These are phyloP conservation scores for Thalassiosira allenii DNA, from an alignment of 352 stramenopile species.

Conservation along the genomic window DNA sequence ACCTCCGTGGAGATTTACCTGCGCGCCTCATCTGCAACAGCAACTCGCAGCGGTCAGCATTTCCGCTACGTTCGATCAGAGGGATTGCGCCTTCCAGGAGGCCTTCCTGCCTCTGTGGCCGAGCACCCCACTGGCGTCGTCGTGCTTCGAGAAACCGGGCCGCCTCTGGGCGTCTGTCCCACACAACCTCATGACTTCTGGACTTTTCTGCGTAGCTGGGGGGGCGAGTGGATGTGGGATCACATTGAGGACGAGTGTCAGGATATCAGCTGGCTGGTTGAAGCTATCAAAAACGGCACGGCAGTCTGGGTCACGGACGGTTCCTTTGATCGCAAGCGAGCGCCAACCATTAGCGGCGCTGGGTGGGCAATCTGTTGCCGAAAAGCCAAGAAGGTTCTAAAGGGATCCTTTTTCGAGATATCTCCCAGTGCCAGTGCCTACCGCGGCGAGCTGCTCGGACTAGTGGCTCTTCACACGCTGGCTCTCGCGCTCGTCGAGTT, in stretches of 20 bases:
- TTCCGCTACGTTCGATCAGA: not conserved
- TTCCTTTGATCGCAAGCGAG: conserved; percentile 15
- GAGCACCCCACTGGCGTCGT: not conserved
- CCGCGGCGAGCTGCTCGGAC: conserved; percentile 17
- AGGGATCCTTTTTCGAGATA: conserved; percentile 13
- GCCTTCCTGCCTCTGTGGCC: not conserved
- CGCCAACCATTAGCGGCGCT: not conserved
- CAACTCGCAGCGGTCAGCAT: not conserved
- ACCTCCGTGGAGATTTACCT: not conserved
- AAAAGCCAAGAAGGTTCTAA: not conserved
- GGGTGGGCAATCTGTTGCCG: conserved; percentile 15
- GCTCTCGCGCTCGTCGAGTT: not conserved
- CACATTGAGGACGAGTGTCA: not conserved
- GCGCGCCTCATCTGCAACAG: not conserved
- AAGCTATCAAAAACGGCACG: conserved; percentile 1
- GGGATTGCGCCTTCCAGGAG: not conserved
- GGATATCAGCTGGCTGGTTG: not conserved
- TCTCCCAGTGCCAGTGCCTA: conserved; percentile 5
- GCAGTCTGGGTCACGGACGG: conserved; percentile 19
- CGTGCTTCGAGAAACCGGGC: not conserved
- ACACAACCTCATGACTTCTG: not conserved
- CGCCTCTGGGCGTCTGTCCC: not conserved
- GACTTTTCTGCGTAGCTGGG: not conserved
- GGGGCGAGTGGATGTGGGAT: conserved; percentile 22
- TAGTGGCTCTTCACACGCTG: conserved; percentile 14